Evolutionary conservation across 495 filamentous ascomycete genomes (phyloP).

Genomic region (Xeromyces bisporus): DNA sequence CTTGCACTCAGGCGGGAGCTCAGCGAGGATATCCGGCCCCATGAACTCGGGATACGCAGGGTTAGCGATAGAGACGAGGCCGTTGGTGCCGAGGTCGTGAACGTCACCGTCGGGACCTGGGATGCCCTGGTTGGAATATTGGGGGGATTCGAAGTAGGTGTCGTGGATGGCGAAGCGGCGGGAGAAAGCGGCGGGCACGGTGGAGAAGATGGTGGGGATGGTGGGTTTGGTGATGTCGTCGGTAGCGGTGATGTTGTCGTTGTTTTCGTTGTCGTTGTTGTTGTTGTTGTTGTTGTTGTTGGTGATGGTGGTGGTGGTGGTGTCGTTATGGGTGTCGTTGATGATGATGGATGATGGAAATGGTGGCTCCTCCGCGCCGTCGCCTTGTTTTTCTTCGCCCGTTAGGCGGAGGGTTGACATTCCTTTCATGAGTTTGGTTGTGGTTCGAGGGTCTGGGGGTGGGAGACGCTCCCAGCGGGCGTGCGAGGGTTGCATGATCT

Average conservation of each 20-base stretch:
- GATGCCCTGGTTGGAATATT: constrained; percentile 37
- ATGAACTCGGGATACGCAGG: constrained; percentile 31
- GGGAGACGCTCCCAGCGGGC: constrained; percentile 57
- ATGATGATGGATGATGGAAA: no score
- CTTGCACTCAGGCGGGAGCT: constrained; percentile 57
- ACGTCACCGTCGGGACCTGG: constrained; percentile 48
- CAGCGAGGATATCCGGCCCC: constrained; percentile 45
- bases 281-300: constrained; percentile 2
- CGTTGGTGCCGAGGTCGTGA: constrained; percentile 44
- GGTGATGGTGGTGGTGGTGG: constrained; percentile 1
- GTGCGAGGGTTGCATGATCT: constrained; percentile 78
- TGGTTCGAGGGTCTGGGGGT: constrained; percentile 13
- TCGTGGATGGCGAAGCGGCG: constrained; percentile 66
- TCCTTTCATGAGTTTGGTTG: constrained; percentile 16
- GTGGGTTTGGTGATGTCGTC: constrained; percentile 1
- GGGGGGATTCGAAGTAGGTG: constrained; percentile 45
- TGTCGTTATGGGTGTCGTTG: constrained; percentile 5
- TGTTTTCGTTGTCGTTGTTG: constrained; percentile 2
- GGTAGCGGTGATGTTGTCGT: constrained; percentile 1
- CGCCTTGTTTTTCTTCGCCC: constrained; percentile 15
- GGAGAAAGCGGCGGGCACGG: constrained; percentile 44
- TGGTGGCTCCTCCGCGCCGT: constrained; percentile 6
- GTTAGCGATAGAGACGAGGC: constrained; percentile 36
- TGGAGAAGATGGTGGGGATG: constrained; percentile 34
- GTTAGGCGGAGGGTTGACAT: constrained; percentile 23